phyloP scores from a whole-genome alignment of 1,284 basidiomycete genomes.

The Melampsora larici-populina region DNA sequence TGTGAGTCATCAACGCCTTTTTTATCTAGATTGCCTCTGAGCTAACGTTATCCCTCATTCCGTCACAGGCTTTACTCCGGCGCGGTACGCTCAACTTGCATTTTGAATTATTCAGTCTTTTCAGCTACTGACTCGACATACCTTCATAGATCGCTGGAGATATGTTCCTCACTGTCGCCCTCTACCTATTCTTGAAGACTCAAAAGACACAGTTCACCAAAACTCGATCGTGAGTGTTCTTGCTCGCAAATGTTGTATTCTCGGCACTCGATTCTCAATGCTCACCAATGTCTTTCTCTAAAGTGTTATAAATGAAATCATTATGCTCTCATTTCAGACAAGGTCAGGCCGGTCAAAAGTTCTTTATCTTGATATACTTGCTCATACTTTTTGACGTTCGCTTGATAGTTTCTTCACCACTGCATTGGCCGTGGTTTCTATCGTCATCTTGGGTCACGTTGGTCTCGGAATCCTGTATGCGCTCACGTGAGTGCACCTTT shows the following conservation, averaged over 20 bases:
- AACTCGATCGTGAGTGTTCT: neutral
- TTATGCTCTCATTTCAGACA: conserved; percentile 7
- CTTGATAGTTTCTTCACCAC: neutral
- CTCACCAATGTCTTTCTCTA: neutral
- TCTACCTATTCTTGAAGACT: neutral
- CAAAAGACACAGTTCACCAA: conserved; percentile 5
- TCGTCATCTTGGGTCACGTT: conserved; percentile 3
- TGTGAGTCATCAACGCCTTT: neutral
- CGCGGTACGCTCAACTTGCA: neutral
- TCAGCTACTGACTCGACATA: neutral
- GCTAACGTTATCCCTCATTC: neutral
- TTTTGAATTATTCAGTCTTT: neutral
- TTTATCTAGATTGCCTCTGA: neutral
- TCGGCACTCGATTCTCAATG: neutral
- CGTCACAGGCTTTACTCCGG: neutral
- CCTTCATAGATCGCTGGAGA: neutral
- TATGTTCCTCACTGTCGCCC: neutral
- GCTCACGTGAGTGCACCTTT: neutral
- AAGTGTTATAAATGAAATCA: conserved; percentile 1
- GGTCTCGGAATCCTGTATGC: neutral
- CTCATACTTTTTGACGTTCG: neutral
- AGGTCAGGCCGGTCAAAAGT: neutral
- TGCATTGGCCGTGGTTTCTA: neutral
- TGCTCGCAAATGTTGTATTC: neutral
- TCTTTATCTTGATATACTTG: neutral